These are phyloP conservation scores for Plasmodium relictum DNA, from an alignment of 169 alveolate species.

Conservation along the genomic window DNA sequence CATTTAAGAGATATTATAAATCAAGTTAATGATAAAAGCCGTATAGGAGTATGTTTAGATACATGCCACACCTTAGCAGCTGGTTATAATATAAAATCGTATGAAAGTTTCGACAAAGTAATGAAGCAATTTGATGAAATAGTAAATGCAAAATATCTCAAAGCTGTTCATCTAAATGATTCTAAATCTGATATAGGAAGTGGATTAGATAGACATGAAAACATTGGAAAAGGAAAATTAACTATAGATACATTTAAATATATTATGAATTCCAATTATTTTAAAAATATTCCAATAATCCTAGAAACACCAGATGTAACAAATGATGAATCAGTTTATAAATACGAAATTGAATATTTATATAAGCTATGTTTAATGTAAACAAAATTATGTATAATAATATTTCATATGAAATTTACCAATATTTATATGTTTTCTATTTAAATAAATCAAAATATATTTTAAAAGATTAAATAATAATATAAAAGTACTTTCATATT, in stretches of 20 bases:
- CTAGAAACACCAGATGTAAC: slow-evolving; percentile 91
- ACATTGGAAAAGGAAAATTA: slow-evolving; percentile 91
- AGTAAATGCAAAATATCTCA: slow-evolving; percentile 88
- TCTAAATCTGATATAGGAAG: slow-evolving; percentile 90
- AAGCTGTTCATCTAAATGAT: slow-evolving; percentile 92
- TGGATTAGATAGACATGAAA: slow-evolving; percentile 93
- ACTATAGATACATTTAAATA: slow-evolving; percentile 90
- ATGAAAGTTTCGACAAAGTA: slow-evolving; percentile 85
- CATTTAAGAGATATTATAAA: slow-evolving; percentile 88
- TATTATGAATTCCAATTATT: slow-evolving; percentile 86
- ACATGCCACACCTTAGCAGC: slow-evolving; percentile 95
- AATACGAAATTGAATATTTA: slow-evolving; percentile 86
- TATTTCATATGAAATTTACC: not conserved
- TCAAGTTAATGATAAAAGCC: slow-evolving; percentile 85
- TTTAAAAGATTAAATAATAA: no score
- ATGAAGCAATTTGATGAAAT: slow-evolving; percentile 87
- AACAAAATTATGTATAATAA: not conserved
- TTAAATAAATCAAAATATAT: no score
- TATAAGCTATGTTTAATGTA: slow-evolving; percentile 77
- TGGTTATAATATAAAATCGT: slow-evolving; percentile 91
- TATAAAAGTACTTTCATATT: not conserved
- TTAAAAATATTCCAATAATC: slow-evolving; percentile 90
- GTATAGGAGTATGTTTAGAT: slow-evolving; percentile 93
- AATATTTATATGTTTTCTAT: no score
- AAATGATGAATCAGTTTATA: slow-evolving; percentile 88